phyloP scores from a whole-genome alignment of 257 asterid genomes.

The Mitragyna speciosa region DNA sequence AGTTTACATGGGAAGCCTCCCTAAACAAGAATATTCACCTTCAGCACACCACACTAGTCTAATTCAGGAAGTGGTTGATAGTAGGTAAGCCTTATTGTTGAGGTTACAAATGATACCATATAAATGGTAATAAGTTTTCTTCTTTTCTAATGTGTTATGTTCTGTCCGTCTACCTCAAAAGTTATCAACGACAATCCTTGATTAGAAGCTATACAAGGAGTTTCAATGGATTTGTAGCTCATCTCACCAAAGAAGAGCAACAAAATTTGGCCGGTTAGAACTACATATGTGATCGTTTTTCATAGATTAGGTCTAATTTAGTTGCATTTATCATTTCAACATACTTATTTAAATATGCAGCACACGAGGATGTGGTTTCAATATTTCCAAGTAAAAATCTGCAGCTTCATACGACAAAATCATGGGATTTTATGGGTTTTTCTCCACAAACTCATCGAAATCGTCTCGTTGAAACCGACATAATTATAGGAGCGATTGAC shows the following conservation, averaged over 20 bases:
- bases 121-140: no score
- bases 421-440: slow-evolving; percentile 66
- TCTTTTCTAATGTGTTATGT: no score
- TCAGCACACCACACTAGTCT: no score
- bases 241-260: slow-evolving; percentile 41
- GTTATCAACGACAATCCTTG: slow-evolving; percentile 28
- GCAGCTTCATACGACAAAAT: slow-evolving; percentile 49
- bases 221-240: slow-evolving; percentile 61
- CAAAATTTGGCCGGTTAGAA: slow-evolving; percentile 37
- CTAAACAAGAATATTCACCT: no score
- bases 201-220: slow-evolving; percentile 33
- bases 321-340: no score
- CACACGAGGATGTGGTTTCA: slow-evolving; percentile 50
- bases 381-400: slow-evolving; percentile 46
- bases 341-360: slow-evolving; percentile 19
- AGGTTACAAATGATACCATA: no score
- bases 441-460: slow-evolving; percentile 22
- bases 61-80: no score
- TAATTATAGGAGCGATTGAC: slow-evolving; percentile 46
- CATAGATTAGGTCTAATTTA: background rate
- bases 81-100: no score
- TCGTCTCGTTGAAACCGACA: slow-evolving; percentile 40
- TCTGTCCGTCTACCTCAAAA: background rate
- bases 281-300: background rate
- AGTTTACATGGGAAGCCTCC: no score